These are phyloP conservation scores for Thymus quinquecostatus DNA, from an alignment of 257 asterid species.

Conservation along the genomic window DNA sequence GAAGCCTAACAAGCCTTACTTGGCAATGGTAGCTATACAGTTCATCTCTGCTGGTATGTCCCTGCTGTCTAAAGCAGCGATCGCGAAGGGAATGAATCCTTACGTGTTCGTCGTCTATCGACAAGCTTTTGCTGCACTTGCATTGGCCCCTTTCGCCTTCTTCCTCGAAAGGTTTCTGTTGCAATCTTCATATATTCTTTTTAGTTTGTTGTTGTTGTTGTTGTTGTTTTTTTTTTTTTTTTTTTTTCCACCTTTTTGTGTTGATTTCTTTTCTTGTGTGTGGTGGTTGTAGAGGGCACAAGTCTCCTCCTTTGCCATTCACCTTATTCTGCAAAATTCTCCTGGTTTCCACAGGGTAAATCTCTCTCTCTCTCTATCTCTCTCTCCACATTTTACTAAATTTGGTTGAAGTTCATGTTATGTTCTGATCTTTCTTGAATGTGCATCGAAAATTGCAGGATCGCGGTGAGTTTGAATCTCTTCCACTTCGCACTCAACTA, in stretches of 20 bases:
- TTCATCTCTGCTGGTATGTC: conserved; percentile 43
- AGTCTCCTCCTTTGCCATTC: conserved; percentile 27
- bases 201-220: not conserved
- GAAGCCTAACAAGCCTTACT: conserved; percentile 21
- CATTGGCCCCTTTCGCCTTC: conserved; percentile 44
- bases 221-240: too few relatives aligned
- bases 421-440: not conserved
- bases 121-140: conserved; percentile 43
- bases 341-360: conserved; percentile 20
- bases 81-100: conserved; percentile 45
- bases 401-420: not conserved
- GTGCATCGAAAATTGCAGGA: conserved; percentile 32
- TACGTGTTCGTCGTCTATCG: conserved; percentile 46
- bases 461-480: conserved; percentile 41
- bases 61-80: conserved; percentile 45
- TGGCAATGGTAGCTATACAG: conserved; percentile 25
- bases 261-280: too few relatives aligned
- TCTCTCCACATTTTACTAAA: not conserved
- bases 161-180: conserved; percentile 38
- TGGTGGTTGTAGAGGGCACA: conserved; percentile 12
- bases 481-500: conserved; percentile 41
- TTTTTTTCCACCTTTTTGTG: not conserved
- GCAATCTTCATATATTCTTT: not conserved
- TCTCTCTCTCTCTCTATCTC: too few relatives aligned
- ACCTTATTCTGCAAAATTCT: conserved; percentile 16